Conservation (phyloP, 495 filamentous ascomycete species). For the Tuber magnatum region DNA sequence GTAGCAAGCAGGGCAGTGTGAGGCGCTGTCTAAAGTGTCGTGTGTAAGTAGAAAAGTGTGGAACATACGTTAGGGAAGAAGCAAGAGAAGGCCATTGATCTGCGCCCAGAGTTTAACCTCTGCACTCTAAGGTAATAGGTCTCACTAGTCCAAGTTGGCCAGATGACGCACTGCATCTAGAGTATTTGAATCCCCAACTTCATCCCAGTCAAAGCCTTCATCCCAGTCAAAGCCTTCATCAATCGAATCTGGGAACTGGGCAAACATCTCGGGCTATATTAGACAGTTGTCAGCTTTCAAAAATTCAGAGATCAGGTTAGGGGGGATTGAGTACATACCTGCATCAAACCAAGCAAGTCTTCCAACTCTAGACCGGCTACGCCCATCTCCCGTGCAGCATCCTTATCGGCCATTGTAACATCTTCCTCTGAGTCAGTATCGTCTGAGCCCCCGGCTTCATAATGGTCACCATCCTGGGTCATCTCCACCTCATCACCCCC, state of each 20-base stretch:
- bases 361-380: neutral
- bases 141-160: neutral
- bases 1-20: neutral
- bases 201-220: neutral
- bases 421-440: neutral
- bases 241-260: neutral
- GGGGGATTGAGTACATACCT: neutral
- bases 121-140: neutral
- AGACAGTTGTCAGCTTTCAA: neutral
- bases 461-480: neutral
- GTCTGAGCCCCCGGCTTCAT: neutral
- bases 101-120: neutral
- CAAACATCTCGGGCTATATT: neutral
- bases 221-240: neutral
- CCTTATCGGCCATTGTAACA: neutral
- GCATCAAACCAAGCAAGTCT: neutral
- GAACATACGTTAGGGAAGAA: neutral
- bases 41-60: neutral
- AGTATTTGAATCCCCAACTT: neutral
- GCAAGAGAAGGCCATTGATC: neutral
- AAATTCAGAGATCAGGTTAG: neutral
- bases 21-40: neutral
- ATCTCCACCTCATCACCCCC: neutral
- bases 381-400: neutral
- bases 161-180: neutral